A percentile compares a stretch with the other conserved stretches of the same genome.
Evolutionary conservation across 352 stramenopile species (phyloP).

Genomic region (Phytophthora syringae): DNA sequence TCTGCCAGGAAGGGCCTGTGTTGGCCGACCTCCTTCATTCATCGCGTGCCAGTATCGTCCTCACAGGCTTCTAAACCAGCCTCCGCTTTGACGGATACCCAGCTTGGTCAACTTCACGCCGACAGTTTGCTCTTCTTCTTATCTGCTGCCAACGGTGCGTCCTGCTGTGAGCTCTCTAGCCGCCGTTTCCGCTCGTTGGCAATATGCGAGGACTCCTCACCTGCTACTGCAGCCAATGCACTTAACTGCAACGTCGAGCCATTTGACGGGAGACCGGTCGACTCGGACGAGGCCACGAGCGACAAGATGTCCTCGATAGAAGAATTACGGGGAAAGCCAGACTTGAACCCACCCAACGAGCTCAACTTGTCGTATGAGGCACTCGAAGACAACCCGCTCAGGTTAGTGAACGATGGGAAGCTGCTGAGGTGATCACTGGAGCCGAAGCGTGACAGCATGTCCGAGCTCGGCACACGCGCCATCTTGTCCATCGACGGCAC

Average conservation of each 20-base stretch:
- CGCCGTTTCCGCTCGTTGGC: slow-evolving; percentile 70
- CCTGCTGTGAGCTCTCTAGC: slow-evolving; percentile 43
- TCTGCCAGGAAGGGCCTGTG: slow-evolving; percentile 6
- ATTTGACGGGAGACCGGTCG: slow-evolving; percentile 49
- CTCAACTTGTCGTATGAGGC: slow-evolving; percentile 83
- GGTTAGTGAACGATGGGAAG: slow-evolving; percentile 82
- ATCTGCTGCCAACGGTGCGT: slow-evolving; percentile 37
- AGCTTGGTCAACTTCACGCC: slow-evolving; percentile 35
- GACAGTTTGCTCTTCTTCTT: slow-evolving; percentile 70
- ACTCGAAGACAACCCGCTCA: slow-evolving; percentile 66
- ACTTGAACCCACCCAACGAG: slow-evolving; percentile 53
- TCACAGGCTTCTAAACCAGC: slow-evolving; percentile 16
- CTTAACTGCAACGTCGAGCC: slow-evolving; percentile 74
- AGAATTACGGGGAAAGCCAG: slow-evolving; percentile 80
- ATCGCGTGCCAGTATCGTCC: slow-evolving; percentile 11
- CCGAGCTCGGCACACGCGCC: slow-evolving; percentile 67
- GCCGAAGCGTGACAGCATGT: slow-evolving; percentile 77
- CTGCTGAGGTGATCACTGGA: slow-evolving; percentile 73
- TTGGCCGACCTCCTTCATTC: slow-evolving; percentile 1
- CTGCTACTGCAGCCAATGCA: slow-evolving; percentile 65
- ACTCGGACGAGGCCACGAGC: slow-evolving; percentile 81
- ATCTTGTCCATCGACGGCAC: slow-evolving; percentile 77
- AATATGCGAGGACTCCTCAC: slow-evolving; percentile 67
- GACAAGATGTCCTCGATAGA: slow-evolving; percentile 90
- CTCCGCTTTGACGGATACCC: slow-evolving; percentile 18